A percentile compares a stretch with the other conserved stretches of the same genome.
phyloP scores from a whole-genome alignment of 1,139 yeast genomes.

The Candida glucosophila region DNA sequence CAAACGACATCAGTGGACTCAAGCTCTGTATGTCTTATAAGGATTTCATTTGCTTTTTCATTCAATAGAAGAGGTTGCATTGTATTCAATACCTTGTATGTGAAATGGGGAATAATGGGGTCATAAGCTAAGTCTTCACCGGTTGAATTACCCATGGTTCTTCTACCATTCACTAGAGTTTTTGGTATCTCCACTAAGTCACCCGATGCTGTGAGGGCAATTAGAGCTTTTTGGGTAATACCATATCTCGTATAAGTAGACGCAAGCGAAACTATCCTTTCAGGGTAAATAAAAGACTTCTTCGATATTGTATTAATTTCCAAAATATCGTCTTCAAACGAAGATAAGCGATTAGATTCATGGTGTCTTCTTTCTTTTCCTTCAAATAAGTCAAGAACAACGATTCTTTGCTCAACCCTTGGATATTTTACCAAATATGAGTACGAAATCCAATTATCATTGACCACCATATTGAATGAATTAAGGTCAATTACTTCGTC shows the following conservation, averaged over 20 bases:
- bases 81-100: conserved; percentile 28
- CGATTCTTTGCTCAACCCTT: conserved; percentile 48
- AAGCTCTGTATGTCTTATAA: conserved; percentile 57
- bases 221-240: conserved; percentile 61
- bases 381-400: conserved; percentile 74
- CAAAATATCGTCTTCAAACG: conserved; percentile 14
- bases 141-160: conserved; percentile 38
- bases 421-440: conserved; percentile 50
- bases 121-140: conserved; percentile 63
- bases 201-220: conserved; percentile 52
- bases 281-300: conserved; percentile 58
- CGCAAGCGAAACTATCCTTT: conserved; percentile 40
- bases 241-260: conserved; percentile 65
- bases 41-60: conserved; percentile 16
- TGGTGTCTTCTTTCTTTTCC: conserved; percentile 28
- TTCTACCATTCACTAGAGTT: conserved; percentile 49
- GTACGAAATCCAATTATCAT: conserved; percentile 81
- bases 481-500: conserved; percentile 25
- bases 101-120: conserved; percentile 49
- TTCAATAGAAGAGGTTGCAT: conserved; percentile 31
- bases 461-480: conserved; percentile 49
- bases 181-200: conserved; percentile 69
- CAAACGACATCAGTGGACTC: conserved; percentile 80
- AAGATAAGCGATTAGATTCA: conserved; percentile 17
- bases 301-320: conserved; percentile 22